Conservation (phyloP, 2,329 filamentous ascomycete species). For the Botrytis tulipae region DNA sequence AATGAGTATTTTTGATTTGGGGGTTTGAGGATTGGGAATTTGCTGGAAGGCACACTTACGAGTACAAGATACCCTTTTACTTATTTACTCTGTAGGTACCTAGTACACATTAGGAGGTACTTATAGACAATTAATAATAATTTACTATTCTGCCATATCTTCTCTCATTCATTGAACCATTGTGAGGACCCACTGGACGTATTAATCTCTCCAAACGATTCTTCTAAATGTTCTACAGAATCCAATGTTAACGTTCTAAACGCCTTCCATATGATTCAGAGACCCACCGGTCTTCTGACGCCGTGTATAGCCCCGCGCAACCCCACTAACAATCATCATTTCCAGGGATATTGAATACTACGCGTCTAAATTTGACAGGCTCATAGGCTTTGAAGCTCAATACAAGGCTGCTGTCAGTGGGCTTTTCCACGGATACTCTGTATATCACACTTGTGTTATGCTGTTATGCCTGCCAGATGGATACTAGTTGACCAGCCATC, state of each 20-base stretch:
- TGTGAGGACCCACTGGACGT: background rate
- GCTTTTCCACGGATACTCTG: background rate
- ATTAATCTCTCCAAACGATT: background rate
- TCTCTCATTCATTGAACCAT: background rate
- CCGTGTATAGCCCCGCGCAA: conserved; percentile 15
- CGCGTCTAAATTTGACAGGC: conserved; percentile 18
- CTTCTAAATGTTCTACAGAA: background rate
- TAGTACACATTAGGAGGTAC: background rate
- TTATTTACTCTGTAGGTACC: background rate
- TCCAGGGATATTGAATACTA: conserved; percentile 7
- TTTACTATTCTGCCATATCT: background rate
- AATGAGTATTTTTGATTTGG: background rate
- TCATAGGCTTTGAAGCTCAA: background rate
- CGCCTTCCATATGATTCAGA: conserved; percentile 4
- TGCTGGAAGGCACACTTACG: conserved; percentile 8
- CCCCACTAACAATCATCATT: conserved; percentile 11
- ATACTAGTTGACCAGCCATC: conserved; percentile 1
- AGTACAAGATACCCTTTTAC: conserved; percentile 13
- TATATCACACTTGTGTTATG: background rate
- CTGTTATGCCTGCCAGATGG: background rate
- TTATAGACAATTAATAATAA: conserved; percentile 16
- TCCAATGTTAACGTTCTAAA: background rate
- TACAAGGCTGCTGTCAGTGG: background rate
- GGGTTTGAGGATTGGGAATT: background rate
- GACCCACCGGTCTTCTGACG: conserved; percentile 12